phyloP scores from a whole-genome alignment of 257 asterid genomes.

The Ophiorrhiza pumila region DNA sequence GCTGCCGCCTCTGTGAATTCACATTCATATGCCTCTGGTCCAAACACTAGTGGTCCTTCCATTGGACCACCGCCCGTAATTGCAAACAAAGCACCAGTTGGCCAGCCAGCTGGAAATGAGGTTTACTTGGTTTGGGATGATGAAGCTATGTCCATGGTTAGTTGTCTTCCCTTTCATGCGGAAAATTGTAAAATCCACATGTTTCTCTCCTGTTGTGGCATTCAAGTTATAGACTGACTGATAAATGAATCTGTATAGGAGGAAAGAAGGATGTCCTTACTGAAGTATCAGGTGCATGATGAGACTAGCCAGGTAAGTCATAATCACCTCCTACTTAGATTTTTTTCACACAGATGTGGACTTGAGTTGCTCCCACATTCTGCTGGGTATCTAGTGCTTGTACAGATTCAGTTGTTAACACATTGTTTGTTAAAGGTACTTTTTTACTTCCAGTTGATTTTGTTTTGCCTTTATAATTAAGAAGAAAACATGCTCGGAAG shows the following conservation, averaged over 20 bases:
- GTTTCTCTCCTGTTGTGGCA: conserved; percentile 1
- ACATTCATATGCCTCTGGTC: conserved; percentile 96
- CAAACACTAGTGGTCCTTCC: conserved; percentile 91
- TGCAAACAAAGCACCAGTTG: conserved; percentile 86
- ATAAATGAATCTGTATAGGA: conserved; percentile 46
- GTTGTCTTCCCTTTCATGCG: conserved; percentile 22
- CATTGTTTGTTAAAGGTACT: conserved; percentile 28
- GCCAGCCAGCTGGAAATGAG: conserved; percentile 78
- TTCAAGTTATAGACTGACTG: conserved; percentile 13
- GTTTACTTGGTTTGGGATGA: conserved; percentile 99
- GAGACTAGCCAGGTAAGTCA: conserved; percentile 99
- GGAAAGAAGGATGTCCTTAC: conserved; percentile 94
- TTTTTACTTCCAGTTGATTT: conserved; percentile 15
- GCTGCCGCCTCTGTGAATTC: conserved; percentile 48
- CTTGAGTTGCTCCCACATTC: conserved; percentile 49
- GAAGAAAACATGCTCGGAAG: conserved; percentile 10
- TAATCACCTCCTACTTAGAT: conserved; percentile 32
- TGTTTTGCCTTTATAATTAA: conserved; percentile 21
- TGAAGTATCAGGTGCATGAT: conserved; percentile 99
- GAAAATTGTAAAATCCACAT: conserved; percentile 8
- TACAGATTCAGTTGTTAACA: conserved; percentile 45
- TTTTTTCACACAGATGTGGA: conserved; percentile 35
- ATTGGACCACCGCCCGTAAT: conserved; percentile 96
- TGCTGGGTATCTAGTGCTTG: conserved; percentile 51
- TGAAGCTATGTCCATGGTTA: conserved; percentile 98